Evolutionary conservation across 208 protist genomes (phyloP).

Genomic region (Herpetomonas samuelpessoai): DNA sequence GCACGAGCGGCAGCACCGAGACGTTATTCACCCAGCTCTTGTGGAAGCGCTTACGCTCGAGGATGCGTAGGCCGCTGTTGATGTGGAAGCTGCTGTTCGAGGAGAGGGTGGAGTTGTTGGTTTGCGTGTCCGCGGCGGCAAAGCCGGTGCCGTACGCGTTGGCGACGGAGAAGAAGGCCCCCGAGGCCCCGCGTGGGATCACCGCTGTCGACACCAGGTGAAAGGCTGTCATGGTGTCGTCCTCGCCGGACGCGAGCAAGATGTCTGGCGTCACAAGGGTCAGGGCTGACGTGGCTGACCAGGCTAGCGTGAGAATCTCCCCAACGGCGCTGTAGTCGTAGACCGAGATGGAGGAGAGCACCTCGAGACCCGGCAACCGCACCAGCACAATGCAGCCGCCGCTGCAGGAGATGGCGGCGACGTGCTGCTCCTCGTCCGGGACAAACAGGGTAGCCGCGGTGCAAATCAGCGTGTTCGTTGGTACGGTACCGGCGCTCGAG

Average conservation of each 20-base stretch:
- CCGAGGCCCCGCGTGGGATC: not conserved
- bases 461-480: conserved; percentile 26
- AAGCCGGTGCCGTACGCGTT: conserved; percentile 13
- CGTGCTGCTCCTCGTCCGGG: conserved; percentile 46
- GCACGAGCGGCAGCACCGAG: conserved; percentile 36
- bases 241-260: conserved; percentile 65
- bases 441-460: conserved; percentile 36
- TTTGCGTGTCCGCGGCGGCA: conserved; percentile 11
- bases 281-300: conserved; percentile 38
- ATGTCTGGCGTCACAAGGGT: conserved; percentile 54
- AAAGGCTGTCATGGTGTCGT: conserved; percentile 77
- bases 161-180: conserved; percentile 7
- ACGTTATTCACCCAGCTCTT: conserved; percentile 70
- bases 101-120: conserved; percentile 5
- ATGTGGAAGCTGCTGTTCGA: conserved; percentile 4
- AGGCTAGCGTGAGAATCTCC: conserved; percentile 58
- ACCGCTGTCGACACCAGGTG: conserved; percentile 27
- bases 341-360: conserved; percentile 34
- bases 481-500: not conserved
- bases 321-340: conserved; percentile 72
- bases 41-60: conserved; percentile 65
- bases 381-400: conserved; percentile 59
- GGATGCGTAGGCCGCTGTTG: conserved; percentile 30
- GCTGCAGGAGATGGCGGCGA: conserved; percentile 65
- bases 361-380: conserved; percentile 47